Evolutionary conservation across 805 yeast species (phyloP), one percentile per base, ranked within the genome.

Genomic region (Saccharomycopsis oosterbeekiorum): DNA sequence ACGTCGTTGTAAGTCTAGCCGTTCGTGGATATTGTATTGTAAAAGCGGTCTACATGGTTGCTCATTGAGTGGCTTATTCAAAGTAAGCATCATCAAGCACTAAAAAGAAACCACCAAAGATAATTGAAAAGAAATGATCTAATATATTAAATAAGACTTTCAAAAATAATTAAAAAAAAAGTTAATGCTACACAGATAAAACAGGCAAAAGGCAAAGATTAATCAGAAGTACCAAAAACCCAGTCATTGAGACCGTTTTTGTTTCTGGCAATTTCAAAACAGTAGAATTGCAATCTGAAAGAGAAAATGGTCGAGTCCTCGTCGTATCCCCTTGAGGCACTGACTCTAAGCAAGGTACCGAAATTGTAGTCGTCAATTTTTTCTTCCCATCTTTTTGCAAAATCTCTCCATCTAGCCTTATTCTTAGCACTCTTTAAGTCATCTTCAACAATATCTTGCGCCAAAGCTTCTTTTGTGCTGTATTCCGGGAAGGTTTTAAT

Each of bases 201-300:
- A 4, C 68, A 17, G 71, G 67, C 6, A 67, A 51, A 67, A 68
- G 10, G 67, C 50, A 29, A 29, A 51, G n/a, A 17, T 37, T 43
- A 40, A 15, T 62, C 37, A 21, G 59, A 43, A 58, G 65, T 71
- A 64, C 75, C 75, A 61, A 72, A 74, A 60, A 84, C 80, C 99
- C 99, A 94, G 76, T 94, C 97, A 76, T 94, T 94, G 69, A 88
- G 80, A 42, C 96, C 96, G 66, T 80, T 80, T 73, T 84, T 88
- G 78, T 94, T 94, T 81, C 99, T 87, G 64, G 89, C 90, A 65
- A 94, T 87, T 78, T 94, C 99, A 70, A 91, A 81, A 60, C 97
- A 97, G 69, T 92, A 88, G 72, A 94, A 94, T 76, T 94, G 98
- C 71, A 93, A 83, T 76, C 98, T 85, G 62, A 93, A 94, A 11